These are phyloP conservation scores for Termitomyces sp. DNA, from an alignment of 768 basidiomycete species.

Conservation along the genomic window DNA sequence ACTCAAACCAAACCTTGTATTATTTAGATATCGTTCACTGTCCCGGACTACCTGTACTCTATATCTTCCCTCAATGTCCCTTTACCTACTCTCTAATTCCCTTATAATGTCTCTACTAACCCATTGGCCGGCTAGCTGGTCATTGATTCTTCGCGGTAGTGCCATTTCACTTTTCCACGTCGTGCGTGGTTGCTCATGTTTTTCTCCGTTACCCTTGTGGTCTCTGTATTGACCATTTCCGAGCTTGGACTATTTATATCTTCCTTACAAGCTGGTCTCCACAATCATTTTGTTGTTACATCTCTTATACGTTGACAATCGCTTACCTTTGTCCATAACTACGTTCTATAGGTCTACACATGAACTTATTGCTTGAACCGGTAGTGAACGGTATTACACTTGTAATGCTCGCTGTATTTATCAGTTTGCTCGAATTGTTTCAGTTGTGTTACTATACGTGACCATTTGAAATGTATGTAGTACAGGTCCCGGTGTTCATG, in stretches of 20 bases:
- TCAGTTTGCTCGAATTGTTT: neutral
- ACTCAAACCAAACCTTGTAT: conserved; percentile 12
- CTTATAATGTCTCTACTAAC: conserved; percentile 12
- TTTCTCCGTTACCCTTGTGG: neutral
- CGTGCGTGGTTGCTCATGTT: conserved; percentile 1
- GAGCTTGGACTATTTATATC: conserved; percentile 2
- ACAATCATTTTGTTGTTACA: conserved; percentile 7
- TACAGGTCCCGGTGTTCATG: too few species aligned
- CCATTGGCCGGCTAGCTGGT: conserved; percentile 7
- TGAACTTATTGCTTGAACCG: neutral
- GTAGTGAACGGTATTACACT: neutral
- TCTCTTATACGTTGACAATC: conserved; percentile 1
- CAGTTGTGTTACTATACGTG: too few species aligned
- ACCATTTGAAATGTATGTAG: too few species aligned
- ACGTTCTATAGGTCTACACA: neutral
- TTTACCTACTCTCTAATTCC: conserved; percentile 1
- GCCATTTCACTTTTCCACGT: conserved; percentile 5
- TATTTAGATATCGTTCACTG: conserved; percentile 12
- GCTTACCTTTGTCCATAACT: neutral
- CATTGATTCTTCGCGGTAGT: conserved; percentile 8
- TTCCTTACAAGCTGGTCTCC: conserved; percentile 4
- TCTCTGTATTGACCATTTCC: conserved; percentile 2
- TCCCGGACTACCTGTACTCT: conserved; percentile 7
- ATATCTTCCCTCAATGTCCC: neutral
- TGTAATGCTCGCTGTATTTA: neutral